Evolutionary conservation across 2,329 filamentous ascomycete species (phyloP), one percentile per base, ranked within the genome.

Genomic region (Ceratocystis smalleyi): DNA sequence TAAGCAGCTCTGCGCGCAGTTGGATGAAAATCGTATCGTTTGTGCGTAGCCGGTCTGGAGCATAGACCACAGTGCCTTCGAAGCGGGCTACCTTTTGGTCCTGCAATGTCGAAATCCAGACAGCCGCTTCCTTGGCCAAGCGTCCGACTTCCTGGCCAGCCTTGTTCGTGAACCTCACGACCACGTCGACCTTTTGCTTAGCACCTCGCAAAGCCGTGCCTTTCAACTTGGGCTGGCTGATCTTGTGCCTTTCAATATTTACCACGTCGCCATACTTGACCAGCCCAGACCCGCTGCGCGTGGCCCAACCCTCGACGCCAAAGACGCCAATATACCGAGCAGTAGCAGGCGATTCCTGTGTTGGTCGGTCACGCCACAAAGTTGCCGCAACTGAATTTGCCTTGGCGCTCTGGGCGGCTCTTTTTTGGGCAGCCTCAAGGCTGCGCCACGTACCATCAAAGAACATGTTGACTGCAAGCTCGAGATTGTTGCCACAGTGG

Each of bases 1-100:
- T 82, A 17, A 94, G 78, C 47, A 99, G 73, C 64, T 81, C 95
- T 71, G 88, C 94, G 63, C 82, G 81, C 55, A 99, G 75, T 72
- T 99, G 94, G 5, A 99, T 74, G 70, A 92, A 95, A n/a, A 99
- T 81, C 0, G 91, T 97, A 70, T 99, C 94, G 70, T 95, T 96
- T 7, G 91, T 94, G 61, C 89, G 81, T 59, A 97, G 75, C 59
- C 83, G 79, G 64, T 97, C 92, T 0, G 91, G 91, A 0, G 89
- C 89, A 73, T 88, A 97, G 1, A 99, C 90, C 70, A 91, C 96
- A 12, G 82, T 84, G 5, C 88, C 94, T 69, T 95, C 88, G 67
- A 99, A 95, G 24, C 77, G 82, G 77, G 91, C 96, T 2, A 96
- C 81, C 40, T 87, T 86, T 72, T 97, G 91, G 71, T 99, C 94